Evolutionary conservation across 257 asterid genomes (phyloP).

Genomic region (Przewalskia tangutica): DNA sequence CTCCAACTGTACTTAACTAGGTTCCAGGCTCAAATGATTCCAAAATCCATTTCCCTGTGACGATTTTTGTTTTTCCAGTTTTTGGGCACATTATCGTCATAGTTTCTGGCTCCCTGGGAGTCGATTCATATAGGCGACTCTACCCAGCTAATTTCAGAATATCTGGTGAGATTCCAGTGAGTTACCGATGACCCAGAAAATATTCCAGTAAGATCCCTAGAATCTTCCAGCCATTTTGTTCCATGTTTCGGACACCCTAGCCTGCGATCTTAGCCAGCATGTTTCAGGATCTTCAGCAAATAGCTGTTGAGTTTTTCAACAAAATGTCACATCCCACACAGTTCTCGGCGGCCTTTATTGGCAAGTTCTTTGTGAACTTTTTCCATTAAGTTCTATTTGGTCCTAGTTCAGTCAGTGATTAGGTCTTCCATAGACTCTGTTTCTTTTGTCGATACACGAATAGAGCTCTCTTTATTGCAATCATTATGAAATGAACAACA

Average conservation of each 20-base stretch:
- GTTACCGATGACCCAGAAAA: not conserved
- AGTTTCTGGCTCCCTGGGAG: not conserved
- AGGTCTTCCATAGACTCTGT: not conserved
- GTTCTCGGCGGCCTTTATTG: not conserved
- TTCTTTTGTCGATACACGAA: not conserved
- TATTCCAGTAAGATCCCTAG: not conserved
- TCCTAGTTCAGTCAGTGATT: not conserved
- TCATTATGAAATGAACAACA: not conserved
- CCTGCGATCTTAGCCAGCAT: not conserved
- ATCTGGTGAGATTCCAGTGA: not conserved
- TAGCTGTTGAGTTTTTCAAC: not conserved
- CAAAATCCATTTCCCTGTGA: not conserved
- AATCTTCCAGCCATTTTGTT: not conserved
- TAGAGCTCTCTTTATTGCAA: not conserved
- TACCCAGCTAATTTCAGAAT: not conserved
- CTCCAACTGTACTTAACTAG: not conserved
- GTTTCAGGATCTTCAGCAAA: not conserved
- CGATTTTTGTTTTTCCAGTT: not conserved
- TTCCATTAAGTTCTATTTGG: not conserved
- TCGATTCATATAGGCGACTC: not conserved
- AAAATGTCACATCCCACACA: not conserved
- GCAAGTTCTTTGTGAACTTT: not conserved
- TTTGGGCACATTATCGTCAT: not conserved
- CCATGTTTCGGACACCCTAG: not conserved
- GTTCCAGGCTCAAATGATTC: not conserved